These are phyloP conservation scores for Amaranthus hypochondriacus DNA, from an alignment of 148 eudicot genomes.

Conservation along the genomic window DNA sequence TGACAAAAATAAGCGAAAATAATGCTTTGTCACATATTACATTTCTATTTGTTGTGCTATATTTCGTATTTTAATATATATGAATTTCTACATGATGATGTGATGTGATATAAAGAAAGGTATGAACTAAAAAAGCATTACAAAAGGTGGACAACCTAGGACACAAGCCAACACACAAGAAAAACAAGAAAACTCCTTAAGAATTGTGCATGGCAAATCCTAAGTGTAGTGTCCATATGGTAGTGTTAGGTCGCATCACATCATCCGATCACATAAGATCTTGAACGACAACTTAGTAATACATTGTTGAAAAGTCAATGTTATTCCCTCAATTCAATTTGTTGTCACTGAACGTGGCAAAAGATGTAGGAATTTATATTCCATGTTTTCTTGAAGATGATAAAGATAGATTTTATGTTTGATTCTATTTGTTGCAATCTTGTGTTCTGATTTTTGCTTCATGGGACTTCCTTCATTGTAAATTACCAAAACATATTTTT, in stretches of 20 bases:
- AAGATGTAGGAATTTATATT: conserved; percentile 3
- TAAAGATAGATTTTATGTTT: too few relatives aligned
- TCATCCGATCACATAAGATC: conserved; percentile 5
- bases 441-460: too few relatives aligned
- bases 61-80: too few relatives aligned
- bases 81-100: not conserved
- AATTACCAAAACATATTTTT: too few relatives aligned
- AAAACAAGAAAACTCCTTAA: not conserved
- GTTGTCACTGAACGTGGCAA: not conserved
- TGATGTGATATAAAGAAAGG: not conserved
- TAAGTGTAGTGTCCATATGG: conserved; percentile 8
- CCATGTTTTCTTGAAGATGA: not conserved
- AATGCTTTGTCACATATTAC: too few relatives aligned
- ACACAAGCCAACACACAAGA: conserved; percentile 13
- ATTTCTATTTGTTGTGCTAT: too few relatives aligned
- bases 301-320: not conserved
- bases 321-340: conserved; percentile 3
- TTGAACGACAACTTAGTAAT: not conserved
- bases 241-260: not conserved
- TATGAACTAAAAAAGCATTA: not conserved
- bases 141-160: not conserved
- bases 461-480: too few relatives aligned
- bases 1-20: too few relatives aligned
- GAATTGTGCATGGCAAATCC: conserved; percentile 8
- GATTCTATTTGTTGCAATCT: too few relatives aligned